These are phyloP conservation scores for Malassezia psittaci DNA, from an alignment of 1,284 basidiomycete genomes.

Conservation along the genomic window DNA sequence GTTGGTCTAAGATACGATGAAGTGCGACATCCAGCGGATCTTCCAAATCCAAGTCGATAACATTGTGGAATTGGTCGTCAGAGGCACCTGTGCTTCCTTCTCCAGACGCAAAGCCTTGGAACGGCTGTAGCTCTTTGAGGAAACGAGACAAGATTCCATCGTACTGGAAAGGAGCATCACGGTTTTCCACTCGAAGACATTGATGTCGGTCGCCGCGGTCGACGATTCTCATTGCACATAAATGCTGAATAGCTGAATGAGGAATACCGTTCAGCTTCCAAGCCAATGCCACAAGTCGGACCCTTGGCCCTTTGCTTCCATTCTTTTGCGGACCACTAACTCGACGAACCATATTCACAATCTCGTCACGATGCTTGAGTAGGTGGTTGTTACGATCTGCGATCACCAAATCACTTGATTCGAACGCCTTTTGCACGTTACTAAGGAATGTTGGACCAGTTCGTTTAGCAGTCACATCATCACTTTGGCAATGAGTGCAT, in stretches of 20 bases:
- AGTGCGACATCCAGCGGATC: slow-evolving; percentile 46
- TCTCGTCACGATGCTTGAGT: slow-evolving; percentile 38
- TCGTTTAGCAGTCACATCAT: slow-evolving; percentile 74
- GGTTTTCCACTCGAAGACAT: slow-evolving; percentile 24
- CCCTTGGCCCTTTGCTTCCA: slow-evolving; percentile 16
- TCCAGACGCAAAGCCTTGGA: slow-evolving; percentile 50
- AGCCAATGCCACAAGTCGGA: slow-evolving; percentile 30
- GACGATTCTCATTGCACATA: slow-evolving; percentile 30
- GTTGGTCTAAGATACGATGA: not conserved
- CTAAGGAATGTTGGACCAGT: slow-evolving; percentile 65
- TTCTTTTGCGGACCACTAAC: slow-evolving; percentile 14
- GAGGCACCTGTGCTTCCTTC: slow-evolving; percentile 40
- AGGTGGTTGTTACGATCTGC: slow-evolving; percentile 47
- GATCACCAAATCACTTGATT: slow-evolving; percentile 25
- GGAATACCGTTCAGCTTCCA: slow-evolving; percentile 30
- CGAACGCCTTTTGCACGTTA: slow-evolving; percentile 55
- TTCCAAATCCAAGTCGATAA: slow-evolving; percentile 59
- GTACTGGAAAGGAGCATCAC: slow-evolving; percentile 46
- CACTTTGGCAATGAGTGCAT: slow-evolving; percentile 69
- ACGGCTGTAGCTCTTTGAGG: slow-evolving; percentile 58
- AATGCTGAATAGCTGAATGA: slow-evolving; percentile 26
- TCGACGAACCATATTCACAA: slow-evolving; percentile 22
- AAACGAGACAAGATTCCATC: slow-evolving; percentile 71
- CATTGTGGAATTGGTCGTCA: slow-evolving; percentile 56
- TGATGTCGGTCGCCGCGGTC: slow-evolving; percentile 40